Conservation (phyloP, 2,329 filamentous ascomycete species). For the Westerdykella aurantiaca region DNA sequence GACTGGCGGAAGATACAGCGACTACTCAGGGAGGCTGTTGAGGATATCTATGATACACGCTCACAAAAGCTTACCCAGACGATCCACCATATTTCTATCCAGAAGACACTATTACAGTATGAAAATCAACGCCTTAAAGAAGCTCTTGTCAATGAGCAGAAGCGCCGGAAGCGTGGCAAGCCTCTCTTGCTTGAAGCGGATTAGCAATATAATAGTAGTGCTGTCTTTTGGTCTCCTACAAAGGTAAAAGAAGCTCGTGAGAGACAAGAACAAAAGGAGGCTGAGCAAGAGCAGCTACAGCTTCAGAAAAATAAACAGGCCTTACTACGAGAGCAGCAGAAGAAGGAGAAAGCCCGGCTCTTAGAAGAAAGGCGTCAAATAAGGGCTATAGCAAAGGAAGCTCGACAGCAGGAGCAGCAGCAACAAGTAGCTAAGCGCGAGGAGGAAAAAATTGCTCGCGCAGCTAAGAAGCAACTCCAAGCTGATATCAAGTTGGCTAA, state of each 20-base stretch:
- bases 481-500: not conserved
- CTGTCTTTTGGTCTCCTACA: slow-evolving; percentile 7
- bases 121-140: not conserved
- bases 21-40: slow-evolving; percentile 1
- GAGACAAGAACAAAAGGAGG: not conserved
- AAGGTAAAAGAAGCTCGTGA: not conserved
- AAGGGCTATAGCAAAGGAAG: not conserved
- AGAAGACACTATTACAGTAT: not conserved
- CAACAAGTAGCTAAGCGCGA: not conserved
- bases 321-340: not conserved
- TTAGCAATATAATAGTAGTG: slow-evolving; percentile 7
- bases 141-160: slow-evolving; percentile 1
- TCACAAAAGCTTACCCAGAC: not conserved
- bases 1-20: slow-evolving; percentile 5
- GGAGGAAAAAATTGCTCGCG: not conserved
- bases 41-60: not conserved
- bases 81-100: not conserved
- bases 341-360: not conserved
- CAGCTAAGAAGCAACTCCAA: not conserved
- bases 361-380: not conserved
- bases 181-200: slow-evolving; percentile 5
- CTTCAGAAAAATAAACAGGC: not conserved
- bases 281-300: not conserved
- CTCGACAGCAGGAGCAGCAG: not conserved
- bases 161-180: slow-evolving; percentile 5